Percentiles rank a stretch among this genome's conserved stretches.
These are phyloP conservation scores for Leucocoprinus leucothites DNA, from an alignment of 768 basidiomycete genomes.

Conservation along the genomic window DNA sequence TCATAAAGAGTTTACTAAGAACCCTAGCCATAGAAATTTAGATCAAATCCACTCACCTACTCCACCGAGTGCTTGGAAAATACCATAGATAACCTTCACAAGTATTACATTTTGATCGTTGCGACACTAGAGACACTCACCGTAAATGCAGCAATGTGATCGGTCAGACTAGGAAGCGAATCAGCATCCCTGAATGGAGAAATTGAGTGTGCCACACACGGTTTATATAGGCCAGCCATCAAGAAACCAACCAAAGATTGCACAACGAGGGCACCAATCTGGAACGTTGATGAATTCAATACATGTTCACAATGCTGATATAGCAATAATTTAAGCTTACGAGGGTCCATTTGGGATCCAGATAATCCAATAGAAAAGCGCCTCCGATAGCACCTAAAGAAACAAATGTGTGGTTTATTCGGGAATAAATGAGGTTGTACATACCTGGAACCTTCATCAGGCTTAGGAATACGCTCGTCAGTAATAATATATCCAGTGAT, in stretches of 20 bases:
- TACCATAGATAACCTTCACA: slow-evolving; percentile 86
- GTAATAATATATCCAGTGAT: not conserved
- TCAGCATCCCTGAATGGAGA: not conserved
- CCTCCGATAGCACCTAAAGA: slow-evolving; percentile 57
- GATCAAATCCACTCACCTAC: slow-evolving; percentile 43
- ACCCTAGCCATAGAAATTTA: not conserved
- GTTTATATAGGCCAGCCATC: slow-evolving; percentile 79
- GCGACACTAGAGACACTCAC: slow-evolving; percentile 26
- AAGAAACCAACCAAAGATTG: slow-evolving; percentile 83
- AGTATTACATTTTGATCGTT: not conserved
- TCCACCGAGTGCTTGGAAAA: slow-evolving; percentile 88
- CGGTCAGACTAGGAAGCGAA: slow-evolving; percentile 40
- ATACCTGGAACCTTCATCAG: slow-evolving; percentile 39
- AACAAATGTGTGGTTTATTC: slow-evolving; percentile 30
- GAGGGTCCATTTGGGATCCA: slow-evolving; percentile 78
- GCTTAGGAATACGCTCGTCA: slow-evolving; percentile 10
- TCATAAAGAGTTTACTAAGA: not conserved
- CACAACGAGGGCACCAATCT: slow-evolving; percentile 65
- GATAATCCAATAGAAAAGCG: slow-evolving; percentile 70
- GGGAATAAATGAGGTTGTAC: not conserved
- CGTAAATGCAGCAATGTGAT: slow-evolving; percentile 70
- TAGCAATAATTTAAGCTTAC: slow-evolving; percentile 28
- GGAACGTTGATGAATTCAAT: not conserved
- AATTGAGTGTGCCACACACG: slow-evolving; percentile 25
- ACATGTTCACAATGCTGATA: not conserved